phyloP scores from a whole-genome alignment of 108 stramenopile genomes.

The Stephanodiscus triporus region DNA sequence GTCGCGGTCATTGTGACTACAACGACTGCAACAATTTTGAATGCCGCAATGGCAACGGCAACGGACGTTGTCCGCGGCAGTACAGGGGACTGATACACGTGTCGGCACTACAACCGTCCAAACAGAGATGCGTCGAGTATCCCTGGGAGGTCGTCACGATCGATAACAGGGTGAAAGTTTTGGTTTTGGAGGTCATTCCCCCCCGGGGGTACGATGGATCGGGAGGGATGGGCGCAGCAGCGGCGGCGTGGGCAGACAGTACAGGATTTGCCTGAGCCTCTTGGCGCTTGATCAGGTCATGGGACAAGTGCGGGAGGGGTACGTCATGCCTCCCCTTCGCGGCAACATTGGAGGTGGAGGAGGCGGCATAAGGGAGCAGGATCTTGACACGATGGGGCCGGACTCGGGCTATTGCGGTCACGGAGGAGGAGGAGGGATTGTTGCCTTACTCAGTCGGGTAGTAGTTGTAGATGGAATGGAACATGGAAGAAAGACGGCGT shows the following conservation, averaged over 20 bases:
- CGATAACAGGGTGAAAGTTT: slow-evolving; percentile 52
- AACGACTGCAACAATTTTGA: background rate
- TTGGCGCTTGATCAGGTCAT: slow-evolving; percentile 69
- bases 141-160: slow-evolving; percentile 51
- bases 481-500: no score
- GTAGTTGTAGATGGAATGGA: no score
- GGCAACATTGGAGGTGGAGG: slow-evolving; percentile 38
- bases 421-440: no score
- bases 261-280: slow-evolving; percentile 70
- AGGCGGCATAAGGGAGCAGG: slow-evolving; percentile 26
- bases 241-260: slow-evolving; percentile 26
- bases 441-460: no score
- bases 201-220: slow-evolving; percentile 11
- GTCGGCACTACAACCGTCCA: slow-evolving; percentile 56
- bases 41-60: background rate
- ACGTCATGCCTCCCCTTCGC: slow-evolving; percentile 26
- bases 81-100: slow-evolving; percentile 68
- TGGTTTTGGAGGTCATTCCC: slow-evolving; percentile 59
- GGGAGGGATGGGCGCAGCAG: background rate
- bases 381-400: slow-evolving; percentile 13
- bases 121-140: slow-evolving; percentile 66
- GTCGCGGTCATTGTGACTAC: background rate
- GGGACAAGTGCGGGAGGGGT: slow-evolving; percentile 39
- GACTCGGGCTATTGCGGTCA: slow-evolving; percentile 25
- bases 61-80: background rate